phyloP scores from a whole-genome alignment of 2,329 filamentous ascomycete genomes.

The Pseudocercospora musae region DNA sequence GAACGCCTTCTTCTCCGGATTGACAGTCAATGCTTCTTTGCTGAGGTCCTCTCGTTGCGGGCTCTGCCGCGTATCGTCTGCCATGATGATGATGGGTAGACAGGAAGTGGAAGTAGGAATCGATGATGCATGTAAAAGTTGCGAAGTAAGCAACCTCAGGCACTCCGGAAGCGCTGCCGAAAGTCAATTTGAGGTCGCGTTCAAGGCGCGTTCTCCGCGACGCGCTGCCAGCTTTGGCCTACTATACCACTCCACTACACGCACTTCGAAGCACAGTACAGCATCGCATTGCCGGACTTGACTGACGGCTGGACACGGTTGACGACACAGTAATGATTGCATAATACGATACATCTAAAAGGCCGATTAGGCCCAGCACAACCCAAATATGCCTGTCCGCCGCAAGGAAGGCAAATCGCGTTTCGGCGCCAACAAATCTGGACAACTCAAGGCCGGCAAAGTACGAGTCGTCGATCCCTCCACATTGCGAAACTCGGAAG shows the following conservation, averaged over 20 bases:
- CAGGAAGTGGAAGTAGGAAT: background rate
- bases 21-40: slow-evolving; percentile 31
- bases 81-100: slow-evolving; percentile 36
- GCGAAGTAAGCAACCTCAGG: background rate
- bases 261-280: background rate
- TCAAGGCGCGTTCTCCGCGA: background rate
- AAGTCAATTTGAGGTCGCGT: background rate
- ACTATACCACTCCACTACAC: background rate
- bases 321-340: background rate
- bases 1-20: slow-evolving; percentile 35
- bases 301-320: background rate
- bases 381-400: slow-evolving; percentile 44
- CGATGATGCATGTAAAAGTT: slow-evolving; percentile 13
- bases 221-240: background rate
- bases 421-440: slow-evolving; percentile 36
- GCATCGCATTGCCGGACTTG: background rate
- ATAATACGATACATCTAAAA: background rate
- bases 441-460: slow-evolving; percentile 33
- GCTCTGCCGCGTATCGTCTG: slow-evolving; percentile 44
- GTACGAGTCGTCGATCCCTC: slow-evolving; percentile 70
- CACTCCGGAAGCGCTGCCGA: background rate
- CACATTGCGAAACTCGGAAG: slow-evolving; percentile 70
- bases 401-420: slow-evolving; percentile 40
- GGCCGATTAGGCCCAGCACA: background rate
- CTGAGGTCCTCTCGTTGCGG: slow-evolving; percentile 25